A percentile compares a stretch with the other conserved stretches of the same genome.
Evolutionary conservation across 1,284 basidiomycete species (phyloP).

Genomic region (Phlebopus sp.): DNA sequence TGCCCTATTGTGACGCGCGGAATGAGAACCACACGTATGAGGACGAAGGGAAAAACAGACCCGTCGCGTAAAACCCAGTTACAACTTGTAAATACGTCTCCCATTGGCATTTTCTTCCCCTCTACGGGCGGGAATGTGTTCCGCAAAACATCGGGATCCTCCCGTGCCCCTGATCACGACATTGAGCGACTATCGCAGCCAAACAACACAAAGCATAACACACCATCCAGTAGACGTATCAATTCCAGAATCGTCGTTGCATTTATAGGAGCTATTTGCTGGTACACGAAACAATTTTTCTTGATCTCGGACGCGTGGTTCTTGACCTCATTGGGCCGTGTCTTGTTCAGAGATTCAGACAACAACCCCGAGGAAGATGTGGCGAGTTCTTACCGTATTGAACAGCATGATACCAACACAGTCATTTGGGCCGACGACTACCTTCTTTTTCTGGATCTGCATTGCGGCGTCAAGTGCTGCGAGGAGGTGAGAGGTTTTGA

Average conservation of each 20-base stretch:
- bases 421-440: slow-evolving; percentile 84
- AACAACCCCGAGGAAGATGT: background rate
- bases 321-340: slow-evolving; percentile 46
- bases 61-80: slow-evolving; percentile 86
- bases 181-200: slow-evolving; percentile 3
- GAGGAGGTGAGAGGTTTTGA: slow-evolving; percentile 63
- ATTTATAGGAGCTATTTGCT: slow-evolving; percentile 74
- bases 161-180: slow-evolving; percentile 46
- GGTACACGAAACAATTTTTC: slow-evolving; percentile 71
- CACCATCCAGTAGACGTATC: slow-evolving; percentile 69
- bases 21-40: background rate
- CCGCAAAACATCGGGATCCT: slow-evolving; percentile 53
- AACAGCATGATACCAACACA: slow-evolving; percentile 87
- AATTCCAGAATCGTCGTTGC: slow-evolving; percentile 79
- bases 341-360: slow-evolving; percentile 36
- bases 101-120: slow-evolving; percentile 61
- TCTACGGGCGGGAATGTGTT: slow-evolving; percentile 60
- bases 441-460: slow-evolving; percentile 86
- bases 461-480: slow-evolving; percentile 79
- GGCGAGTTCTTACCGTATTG: slow-evolving; percentile 71
- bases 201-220: slow-evolving; percentile 14
- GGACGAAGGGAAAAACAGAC: slow-evolving; percentile 42
- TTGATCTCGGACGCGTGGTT: slow-evolving; percentile 70
- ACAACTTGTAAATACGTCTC: slow-evolving; percentile 84
- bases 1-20: slow-evolving; percentile 45